Evolutionary conservation across 768 basidiomycete species (phyloP), one percentile per base, ranked within the genome.

Genomic region (Trametes villosa): DNA sequence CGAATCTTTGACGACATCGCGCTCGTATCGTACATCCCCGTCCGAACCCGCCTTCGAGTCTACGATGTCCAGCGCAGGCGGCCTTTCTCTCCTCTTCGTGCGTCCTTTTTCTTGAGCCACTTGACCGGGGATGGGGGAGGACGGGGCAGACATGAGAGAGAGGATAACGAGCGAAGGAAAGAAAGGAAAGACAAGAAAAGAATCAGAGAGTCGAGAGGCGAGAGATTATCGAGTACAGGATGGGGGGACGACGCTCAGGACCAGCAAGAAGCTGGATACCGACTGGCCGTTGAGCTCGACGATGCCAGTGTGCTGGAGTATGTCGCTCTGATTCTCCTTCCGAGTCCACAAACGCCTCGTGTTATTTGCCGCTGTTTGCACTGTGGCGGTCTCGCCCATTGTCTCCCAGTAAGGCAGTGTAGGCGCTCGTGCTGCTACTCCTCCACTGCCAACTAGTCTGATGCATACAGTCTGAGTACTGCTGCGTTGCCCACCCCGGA

Each of bases 1-100:
- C 53, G 74, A 60, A 48, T 67, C 66, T 59, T 58, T 67, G 52
- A 51, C 66, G 53, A 55, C 62, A 59, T 69, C 73, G 71, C 74
- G 79, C 70, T 78, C 75, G 62, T 77, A 73, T 63, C 69, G 72
- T 57, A 76, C 65, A 61, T 79, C 78, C 53, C 64, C 71, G 70
- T 82, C 80, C 46, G 78, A 76, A 33, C 68, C 67, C 27, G 75
- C 67, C 57, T 76, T 73, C 46, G 70, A 65, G 55, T 76, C 74
- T 58, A 73, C 70, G 52, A 83, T 78, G 67, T 83, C 81, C 62
- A 86, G 80, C 55, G 81, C 78, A 38, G 82, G 79, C 42, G 82
- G 81, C 66, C 79, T 78, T 71, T 83, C 83, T 72, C 78, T 79
- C 72, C 75, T 79, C 75, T 73, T 81, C 65, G 71, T 66, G 48